Evolutionary conservation across 805 yeast species (phyloP).

Genomic region (Metschnikowia cerradonensis): DNA sequence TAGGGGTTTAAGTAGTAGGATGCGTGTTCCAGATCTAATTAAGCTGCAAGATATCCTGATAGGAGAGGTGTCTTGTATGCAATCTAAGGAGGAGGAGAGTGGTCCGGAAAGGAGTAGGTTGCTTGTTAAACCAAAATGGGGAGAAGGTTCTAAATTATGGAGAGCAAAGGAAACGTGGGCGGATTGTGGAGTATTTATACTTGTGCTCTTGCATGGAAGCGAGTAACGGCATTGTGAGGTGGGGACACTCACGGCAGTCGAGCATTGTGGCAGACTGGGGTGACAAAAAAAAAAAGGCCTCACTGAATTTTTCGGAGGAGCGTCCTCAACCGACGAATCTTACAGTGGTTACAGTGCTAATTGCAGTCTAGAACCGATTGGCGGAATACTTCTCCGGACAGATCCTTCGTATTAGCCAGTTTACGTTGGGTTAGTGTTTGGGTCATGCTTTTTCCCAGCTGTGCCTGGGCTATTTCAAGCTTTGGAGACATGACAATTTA

Average conservation of each 20-base stretch:
- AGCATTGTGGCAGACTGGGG: conserved; percentile 2
- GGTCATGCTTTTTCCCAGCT: no score
- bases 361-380: no score
- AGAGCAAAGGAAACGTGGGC: background rate
- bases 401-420: no score
- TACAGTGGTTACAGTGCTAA: no score
- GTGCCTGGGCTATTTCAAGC: no score
- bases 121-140: background rate
- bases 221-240: conserved; percentile 2
- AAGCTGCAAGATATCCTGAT: conserved; percentile 3
- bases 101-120: background rate
- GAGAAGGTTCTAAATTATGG: background rate
- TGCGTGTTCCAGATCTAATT: background rate
- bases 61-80: conserved; percentile 1
- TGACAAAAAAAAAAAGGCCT: background rate
- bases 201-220: background rate
- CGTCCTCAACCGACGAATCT: no score
- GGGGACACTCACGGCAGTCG: conserved; percentile 3
- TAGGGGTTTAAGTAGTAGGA: background rate
- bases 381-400: no score
- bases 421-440: no score
- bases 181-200: background rate
- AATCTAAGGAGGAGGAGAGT: background rate
- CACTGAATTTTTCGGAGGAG: background rate
- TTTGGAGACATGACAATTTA: no score